These are phyloP conservation scores for Epichloe brachyelytri DNA, from an alignment of 2,329 filamentous ascomycete genomes.

Conservation along the genomic window DNA sequence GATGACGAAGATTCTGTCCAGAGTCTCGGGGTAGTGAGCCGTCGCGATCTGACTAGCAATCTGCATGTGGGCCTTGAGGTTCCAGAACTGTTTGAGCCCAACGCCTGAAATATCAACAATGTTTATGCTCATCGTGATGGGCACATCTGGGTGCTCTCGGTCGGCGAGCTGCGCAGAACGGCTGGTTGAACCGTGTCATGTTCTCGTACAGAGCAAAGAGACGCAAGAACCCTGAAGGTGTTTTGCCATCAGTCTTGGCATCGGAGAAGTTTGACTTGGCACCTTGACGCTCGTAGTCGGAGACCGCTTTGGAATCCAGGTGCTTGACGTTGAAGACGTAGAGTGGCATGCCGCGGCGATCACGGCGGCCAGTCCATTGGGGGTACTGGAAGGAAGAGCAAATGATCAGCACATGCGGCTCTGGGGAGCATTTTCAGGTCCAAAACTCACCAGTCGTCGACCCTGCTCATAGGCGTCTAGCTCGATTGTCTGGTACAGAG, in stretches of 20 bases:
- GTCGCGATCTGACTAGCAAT: constrained; percentile 79
- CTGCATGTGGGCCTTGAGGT: constrained; percentile 87
- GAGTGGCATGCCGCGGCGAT: constrained; percentile 80
- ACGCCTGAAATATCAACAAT: constrained; percentile 88
- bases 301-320: constrained; percentile 70
- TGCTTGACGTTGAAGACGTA: constrained; percentile 82
- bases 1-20: constrained; percentile 59
- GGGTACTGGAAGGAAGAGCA: constrained; percentile 50
- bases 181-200: constrained; percentile 74
- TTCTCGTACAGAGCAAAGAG: constrained; percentile 93
- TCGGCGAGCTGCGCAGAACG: constrained; percentile 62
- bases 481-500: constrained; percentile 78
- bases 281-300: constrained; percentile 58
- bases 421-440: background rate
- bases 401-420: background rate
- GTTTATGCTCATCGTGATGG: constrained; percentile 84
- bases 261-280: constrained; percentile 45
- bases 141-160: constrained; percentile 62
- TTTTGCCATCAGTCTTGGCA: constrained; percentile 53
- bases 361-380: constrained; percentile 86
- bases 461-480: constrained; percentile 72
- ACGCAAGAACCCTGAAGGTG: constrained; percentile 63
- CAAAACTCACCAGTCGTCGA: constrained; percentile 50
- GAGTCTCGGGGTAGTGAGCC: constrained; percentile 86
- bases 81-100: constrained; percentile 90